Evolutionary conservation across 805 yeast species (phyloP).

Genomic region (Cephaloascus albidus): DNA sequence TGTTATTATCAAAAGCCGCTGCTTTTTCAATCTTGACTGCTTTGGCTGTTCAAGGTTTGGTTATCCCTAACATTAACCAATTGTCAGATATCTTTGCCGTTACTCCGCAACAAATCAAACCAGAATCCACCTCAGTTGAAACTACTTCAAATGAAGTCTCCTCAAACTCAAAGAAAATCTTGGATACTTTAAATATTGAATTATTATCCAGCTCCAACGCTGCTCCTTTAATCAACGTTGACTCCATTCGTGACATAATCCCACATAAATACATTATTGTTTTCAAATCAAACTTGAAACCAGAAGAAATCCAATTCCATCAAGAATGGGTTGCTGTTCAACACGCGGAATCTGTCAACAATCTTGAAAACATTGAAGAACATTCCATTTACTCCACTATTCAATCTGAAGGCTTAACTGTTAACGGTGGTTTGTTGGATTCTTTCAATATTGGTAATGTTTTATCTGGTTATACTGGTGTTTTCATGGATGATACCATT

Average conservation of each 20-base stretch:
- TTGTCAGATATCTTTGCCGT: conserved; percentile 22
- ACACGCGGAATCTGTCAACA: conserved; percentile 34
- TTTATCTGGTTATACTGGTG: conserved; percentile 78
- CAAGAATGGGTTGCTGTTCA: conserved; percentile 51
- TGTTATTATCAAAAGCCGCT: conserved; percentile 30
- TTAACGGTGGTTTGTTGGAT: conserved; percentile 47
- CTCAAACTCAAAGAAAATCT: neutral
- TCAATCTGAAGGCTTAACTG: conserved; percentile 9
- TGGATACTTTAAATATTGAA: conserved; percentile 4
- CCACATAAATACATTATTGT: conserved; percentile 81
- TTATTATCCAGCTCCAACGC: conserved; percentile 9
- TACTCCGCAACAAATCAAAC: conserved; percentile 3
- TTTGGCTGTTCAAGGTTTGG: conserved; percentile 28
- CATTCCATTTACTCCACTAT: conserved; percentile 25
- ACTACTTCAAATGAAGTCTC: neutral
- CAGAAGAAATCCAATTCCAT: conserved; percentile 54
- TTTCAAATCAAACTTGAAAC: conserved; percentile 55
- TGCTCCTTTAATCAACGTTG: conserved; percentile 40
- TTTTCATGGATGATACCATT: conserved; percentile 66
- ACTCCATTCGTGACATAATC: conserved; percentile 37
- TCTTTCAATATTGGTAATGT: conserved; percentile 47
- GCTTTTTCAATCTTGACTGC: conserved; percentile 32
- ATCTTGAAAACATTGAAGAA: conserved; percentile 18
- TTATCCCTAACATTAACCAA: conserved; percentile 25
- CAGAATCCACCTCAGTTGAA: neutral